These are phyloP conservation scores for Helenozyma rhizophorensis DNA, from an alignment of 805 yeast species.

Conservation along the genomic window DNA sequence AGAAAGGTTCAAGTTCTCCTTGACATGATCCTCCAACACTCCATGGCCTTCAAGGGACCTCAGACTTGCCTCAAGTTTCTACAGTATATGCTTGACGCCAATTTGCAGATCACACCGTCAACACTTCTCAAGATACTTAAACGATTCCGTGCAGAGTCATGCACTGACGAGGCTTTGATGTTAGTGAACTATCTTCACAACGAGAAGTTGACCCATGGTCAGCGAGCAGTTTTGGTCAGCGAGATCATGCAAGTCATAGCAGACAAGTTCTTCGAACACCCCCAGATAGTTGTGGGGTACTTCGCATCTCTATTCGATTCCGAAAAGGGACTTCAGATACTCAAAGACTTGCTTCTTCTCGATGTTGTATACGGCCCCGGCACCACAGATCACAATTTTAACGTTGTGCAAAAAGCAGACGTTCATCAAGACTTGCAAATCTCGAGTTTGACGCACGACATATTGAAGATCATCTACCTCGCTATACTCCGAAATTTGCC, in stretches of 20 bases:
- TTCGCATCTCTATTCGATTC: constrained; percentile 24
- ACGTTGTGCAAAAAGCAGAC: constrained; percentile 24
- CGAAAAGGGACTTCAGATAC: constrained; percentile 14
- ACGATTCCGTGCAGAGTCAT: constrained; percentile 25
- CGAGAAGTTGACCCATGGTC: constrained; percentile 12
- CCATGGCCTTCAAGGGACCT: constrained; percentile 36
- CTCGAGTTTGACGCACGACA: constrained; percentile 16
- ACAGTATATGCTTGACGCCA: constrained; percentile 26
- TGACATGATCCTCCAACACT: constrained; percentile 24
- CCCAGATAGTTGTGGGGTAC: constrained; percentile 35
- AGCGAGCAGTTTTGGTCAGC: constrained; percentile 20
- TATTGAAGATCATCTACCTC: constrained; percentile 23
- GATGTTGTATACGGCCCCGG: constrained; percentile 22
- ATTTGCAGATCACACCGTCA: constrained; percentile 21
- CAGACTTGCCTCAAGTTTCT: constrained; percentile 28
- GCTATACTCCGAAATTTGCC: constrained; percentile 16
- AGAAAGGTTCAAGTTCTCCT: constrained; percentile 22
- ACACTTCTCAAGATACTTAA: constrained; percentile 25
- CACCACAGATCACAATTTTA: constrained; percentile 11
- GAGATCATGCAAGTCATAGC: constrained; percentile 31
- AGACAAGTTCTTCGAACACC: constrained; percentile 25
- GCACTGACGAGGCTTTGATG: constrained; percentile 30
- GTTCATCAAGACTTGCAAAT: constrained; percentile 25
- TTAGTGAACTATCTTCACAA: constrained; percentile 30
- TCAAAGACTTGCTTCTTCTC: constrained; percentile 26